Base-by-base conservation (phyloP, 345 rosid genomes). In the Eucalyptus pauciflora region DNA sequence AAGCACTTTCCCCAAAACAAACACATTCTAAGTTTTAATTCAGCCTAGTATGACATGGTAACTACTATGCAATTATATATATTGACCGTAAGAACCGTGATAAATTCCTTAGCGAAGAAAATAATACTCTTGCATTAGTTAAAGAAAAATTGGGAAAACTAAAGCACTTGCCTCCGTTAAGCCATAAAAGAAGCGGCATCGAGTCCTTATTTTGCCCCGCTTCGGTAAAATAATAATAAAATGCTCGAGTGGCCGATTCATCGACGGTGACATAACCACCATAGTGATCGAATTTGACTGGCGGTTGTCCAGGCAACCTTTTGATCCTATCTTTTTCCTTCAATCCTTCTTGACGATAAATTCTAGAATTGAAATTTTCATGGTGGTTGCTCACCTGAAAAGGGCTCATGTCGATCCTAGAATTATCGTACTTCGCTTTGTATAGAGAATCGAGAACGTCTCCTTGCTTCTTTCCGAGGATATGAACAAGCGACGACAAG, bases 141-240 rank as follows among this genome's bases (percentile, higher is more conserved):
- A 51, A 51, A 51, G 56, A 8, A 51, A 52, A 52, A 52, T 52
- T 52, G 24, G 43, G 25, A 86, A 54, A 86, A 27, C 1, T 29
- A 33, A 48, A 33, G 27, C 41, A 50, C 45, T 7, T 20, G 96
- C 98, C 98, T 89, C 99, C 99, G 71, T 97, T 97, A 45, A 97
- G 95, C 99, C 99, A 96, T 45, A 96, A 94, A 93, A 97, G 94
- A 89, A 97, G 96, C 86, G 98, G 97, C 89, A 93, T 86, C 25
- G 95, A 89, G 22, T 90, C 89, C 87, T 92, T 89, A 31, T 91
- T 86, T 50, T 90, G 81, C 14, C 50, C 89, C 16, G 96, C 93
- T 88, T 97, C 99, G 5, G 86, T 95, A 60, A 95, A 95, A 60
- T 96, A 96, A 86, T 96, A 96, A 89, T 92, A 97, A 46, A 95